Base-by-base conservation (phyloP, 805 yeast species). In the Cyberlindnera euphorbiiphila region DNA sequence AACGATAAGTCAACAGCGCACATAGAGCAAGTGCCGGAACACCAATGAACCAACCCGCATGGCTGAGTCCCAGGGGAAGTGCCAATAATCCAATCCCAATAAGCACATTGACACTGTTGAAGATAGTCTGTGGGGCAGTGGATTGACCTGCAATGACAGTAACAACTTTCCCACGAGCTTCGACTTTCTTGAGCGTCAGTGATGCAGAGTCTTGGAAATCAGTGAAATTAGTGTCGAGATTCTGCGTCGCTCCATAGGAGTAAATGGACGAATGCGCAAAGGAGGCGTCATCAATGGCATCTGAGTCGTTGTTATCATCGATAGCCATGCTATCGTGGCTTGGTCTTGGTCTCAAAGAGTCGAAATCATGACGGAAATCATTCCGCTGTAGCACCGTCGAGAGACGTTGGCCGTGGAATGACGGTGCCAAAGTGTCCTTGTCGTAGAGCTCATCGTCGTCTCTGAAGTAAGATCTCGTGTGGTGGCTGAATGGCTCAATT, bases 141-240 rank as follows among this genome's bases (percentile, higher is more conserved):
- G 95, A 84, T 57, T 83, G 87, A 27, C 95, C 95, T 2, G 82
- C 84, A 34, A 82, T 64, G 42, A 84, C 77, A 3, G 89, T 81
- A 28, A 82, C 72, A 4, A 79, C 65, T 40, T 77, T 74, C 6
- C 95, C 95, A 47, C 80, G 79, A 39, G 79, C 82, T 54, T 85
- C 93, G 16, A 85, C 74, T 52, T 74, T 75, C 50, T 74, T 75
- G 40, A 81, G 57, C 33, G 73, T 68, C 36, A 81, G 56, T 9
- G 78, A 77, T 20, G 75, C 71, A 1, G 77, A 53, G 33, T 68
- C 70, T 6, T 63, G 60, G n/a, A 69, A 52, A 32, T 72, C 72
- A 4, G 74, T 61, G 40, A 73, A 66, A 4, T 74, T 69, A 6
- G 62, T 62, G 19, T 58, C 59, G 6, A 62, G 35, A 29, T 53